phyloP scores from a whole-genome alignment of 164 flowering plant species.

The Santalum album region DNA sequence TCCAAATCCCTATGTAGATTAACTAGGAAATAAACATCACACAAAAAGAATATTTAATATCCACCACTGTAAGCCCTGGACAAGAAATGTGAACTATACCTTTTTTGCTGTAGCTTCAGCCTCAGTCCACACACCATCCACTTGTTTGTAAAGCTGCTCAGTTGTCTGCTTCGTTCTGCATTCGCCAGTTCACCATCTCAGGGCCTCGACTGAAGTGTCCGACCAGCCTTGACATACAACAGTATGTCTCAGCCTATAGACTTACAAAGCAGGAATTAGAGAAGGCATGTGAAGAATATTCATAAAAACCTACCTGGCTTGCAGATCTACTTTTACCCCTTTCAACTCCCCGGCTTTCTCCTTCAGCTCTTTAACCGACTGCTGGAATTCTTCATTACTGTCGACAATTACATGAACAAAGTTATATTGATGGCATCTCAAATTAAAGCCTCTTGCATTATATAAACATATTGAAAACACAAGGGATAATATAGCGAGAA shows the following conservation, averaged over 20 bases:
- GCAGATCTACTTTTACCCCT: conserved; percentile 66
- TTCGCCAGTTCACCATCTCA: conserved; percentile 76
- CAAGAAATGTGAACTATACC: conserved; percentile 29
- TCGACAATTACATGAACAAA: conserved; percentile 2
- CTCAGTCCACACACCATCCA: conserved; percentile 88
- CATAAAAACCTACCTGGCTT: conserved; percentile 51
- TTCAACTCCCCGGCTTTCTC: conserved; percentile 73
- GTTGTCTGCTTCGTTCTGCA: conserved; percentile 98
- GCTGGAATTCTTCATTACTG: conserved; percentile 69
- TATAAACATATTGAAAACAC: background rate
- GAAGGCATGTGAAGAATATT: conserved; percentile 7
- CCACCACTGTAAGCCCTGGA: no score
- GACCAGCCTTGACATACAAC: conserved; percentile 78
- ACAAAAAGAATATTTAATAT: no score
- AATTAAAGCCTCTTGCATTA: background rate
- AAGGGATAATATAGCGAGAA: no score
- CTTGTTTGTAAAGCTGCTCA: conserved; percentile 85
- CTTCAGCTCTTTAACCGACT: conserved; percentile 71
- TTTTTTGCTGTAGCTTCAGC: conserved; percentile 83
- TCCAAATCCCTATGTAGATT: no score
- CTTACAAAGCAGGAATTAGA: conserved; percentile 10
- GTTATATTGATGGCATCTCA: background rate
- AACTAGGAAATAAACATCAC: no score
- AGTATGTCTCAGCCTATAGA: conserved; percentile 75
- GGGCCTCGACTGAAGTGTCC: conserved; percentile 47